phyloP scores from a whole-genome alignment of 2,329 filamentous ascomycete species.

The Fusarium mangiferae region DNA sequence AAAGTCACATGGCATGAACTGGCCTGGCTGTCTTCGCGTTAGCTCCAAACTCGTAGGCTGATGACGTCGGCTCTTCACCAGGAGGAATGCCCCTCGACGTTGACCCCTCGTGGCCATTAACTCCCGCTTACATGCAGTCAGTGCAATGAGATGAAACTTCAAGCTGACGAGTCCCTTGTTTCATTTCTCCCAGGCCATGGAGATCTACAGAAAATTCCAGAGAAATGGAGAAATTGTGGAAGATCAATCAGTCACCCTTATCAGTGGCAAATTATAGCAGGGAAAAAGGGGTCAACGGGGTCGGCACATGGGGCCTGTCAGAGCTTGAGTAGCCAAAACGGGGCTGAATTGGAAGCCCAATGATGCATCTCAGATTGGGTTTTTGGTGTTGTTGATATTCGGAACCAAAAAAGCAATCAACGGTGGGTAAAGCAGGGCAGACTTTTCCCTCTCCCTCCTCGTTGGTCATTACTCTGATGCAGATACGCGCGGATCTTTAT shows the following conservation, averaged over 20 bases:
- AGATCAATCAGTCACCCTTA: conserved; percentile 25
- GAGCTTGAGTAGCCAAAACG: conserved; percentile 11
- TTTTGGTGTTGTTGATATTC: conserved; percentile 35
- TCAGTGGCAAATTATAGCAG: conserved; percentile 37
- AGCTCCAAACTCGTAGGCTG: conserved; percentile 11
- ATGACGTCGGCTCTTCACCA: conserved; percentile 35
- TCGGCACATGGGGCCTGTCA: conserved; percentile 16
- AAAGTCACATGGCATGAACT: conserved; percentile 12
- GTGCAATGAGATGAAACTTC: conserved; percentile 22
- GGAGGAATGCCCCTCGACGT: conserved; percentile 26
- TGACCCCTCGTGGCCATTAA: conserved; percentile 32
- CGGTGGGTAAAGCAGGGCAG: conserved; percentile 23
- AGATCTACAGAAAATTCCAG: conserved; percentile 34
- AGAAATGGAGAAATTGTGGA: conserved; percentile 19
- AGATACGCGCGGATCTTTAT: conserved; percentile 32
- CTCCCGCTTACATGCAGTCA: conserved; percentile 4
- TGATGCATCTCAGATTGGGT: conserved; percentile 21
- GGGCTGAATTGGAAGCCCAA: conserved; percentile 23
- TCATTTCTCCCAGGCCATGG: conserved; percentile 31
- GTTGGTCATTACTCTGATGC: conserved; percentile 16
- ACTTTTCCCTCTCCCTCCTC: conserved; percentile 8
- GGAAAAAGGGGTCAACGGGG: conserved; percentile 24
- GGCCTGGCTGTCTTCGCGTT: neutral
- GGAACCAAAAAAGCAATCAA: conserved; percentile 21
- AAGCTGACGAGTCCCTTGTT: conserved; percentile 44